phyloP scores from a whole-genome alignment of 2,329 filamentous ascomycete genomes.

The Claviceps digitariae region DNA sequence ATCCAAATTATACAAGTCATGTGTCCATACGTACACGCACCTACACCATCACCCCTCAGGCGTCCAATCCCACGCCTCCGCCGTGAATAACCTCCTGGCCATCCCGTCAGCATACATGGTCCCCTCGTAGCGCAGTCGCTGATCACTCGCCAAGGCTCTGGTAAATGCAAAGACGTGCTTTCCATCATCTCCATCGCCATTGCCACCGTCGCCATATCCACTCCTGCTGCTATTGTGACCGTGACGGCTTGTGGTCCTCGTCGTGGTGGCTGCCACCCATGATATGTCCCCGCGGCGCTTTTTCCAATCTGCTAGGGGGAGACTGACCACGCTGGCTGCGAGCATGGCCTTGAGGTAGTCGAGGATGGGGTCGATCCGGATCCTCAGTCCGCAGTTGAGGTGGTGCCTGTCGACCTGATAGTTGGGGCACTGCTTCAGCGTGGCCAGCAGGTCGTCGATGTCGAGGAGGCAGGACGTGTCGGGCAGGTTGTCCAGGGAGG shows the following conservation, averaged over 20 bases:
- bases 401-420: constrained; percentile 68
- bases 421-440: constrained; percentile 50
- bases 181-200: constrained; percentile 6
- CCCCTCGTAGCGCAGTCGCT: constrained; percentile 34
- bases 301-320: constrained; percentile 34
- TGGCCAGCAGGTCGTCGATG: constrained; percentile 44
- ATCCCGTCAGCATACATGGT: constrained; percentile 36
- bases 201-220: too few relatives aligned
- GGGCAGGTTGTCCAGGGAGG: constrained; percentile 29
- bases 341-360: constrained; percentile 49
- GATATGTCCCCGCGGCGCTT: constrained; percentile 23
- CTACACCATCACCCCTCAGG: constrained; percentile 32
- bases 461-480: constrained; percentile 45
- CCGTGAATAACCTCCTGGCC: constrained; percentile 40
- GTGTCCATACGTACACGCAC: too few relatives aligned
- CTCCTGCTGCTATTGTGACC: background rate
- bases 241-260: background rate
- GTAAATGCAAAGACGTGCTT: constrained; percentile 33
- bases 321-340: constrained; percentile 28
- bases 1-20: too few relatives aligned
- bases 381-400: constrained; percentile 57
- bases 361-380: constrained; percentile 50
- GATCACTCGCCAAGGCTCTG: constrained; percentile 34
- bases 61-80: constrained; percentile 46
- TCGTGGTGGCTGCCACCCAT: constrained; percentile 21